Percentiles rank a stretch among this genome's conserved stretches.
phyloP scores from a whole-genome alignment of 495 filamentous ascomycete genomes.

The Chaetomium fimeti region DNA sequence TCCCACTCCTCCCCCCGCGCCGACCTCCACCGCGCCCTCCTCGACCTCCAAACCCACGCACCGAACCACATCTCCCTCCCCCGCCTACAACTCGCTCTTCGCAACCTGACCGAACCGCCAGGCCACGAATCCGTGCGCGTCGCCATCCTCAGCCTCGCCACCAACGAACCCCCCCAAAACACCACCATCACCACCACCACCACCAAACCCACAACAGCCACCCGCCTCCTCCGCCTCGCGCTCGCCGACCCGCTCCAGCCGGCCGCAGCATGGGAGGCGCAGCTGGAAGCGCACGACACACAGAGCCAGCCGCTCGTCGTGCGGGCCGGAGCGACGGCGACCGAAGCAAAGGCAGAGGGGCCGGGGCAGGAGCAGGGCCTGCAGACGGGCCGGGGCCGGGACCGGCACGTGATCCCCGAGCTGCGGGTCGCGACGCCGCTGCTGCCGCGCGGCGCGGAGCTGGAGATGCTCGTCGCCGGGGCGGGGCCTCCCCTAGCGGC shows the following conservation, averaged over 20 bases:
- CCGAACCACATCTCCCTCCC: constrained; percentile 68
- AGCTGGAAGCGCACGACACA: constrained; percentile 56
- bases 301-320: constrained; percentile 48
- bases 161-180: not conserved
- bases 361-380: constrained; percentile 20
- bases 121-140: constrained; percentile 67
- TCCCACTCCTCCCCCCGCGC: constrained; percentile 36
- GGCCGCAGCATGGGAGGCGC: constrained; percentile 67
- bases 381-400: constrained; percentile 2
- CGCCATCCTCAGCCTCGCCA: constrained; percentile 52
- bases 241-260: constrained; percentile 73
- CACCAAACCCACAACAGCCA: constrained; percentile 34
- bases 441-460: constrained; percentile 59
- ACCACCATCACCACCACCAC: not conserved
- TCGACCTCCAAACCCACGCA: constrained; percentile 59
- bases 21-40: constrained; percentile 61
- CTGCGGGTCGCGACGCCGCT: constrained; percentile 63
- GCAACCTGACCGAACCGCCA: constrained; percentile 65
- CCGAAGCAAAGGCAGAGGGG: constrained; percentile 13
- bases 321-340: constrained; percentile 33
- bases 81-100: constrained; percentile 74
- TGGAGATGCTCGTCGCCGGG: constrained; percentile 76
- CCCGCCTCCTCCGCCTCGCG: constrained; percentile 64
- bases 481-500: constrained; percentile 41
- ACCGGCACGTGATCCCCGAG: constrained; percentile 44